These are phyloP conservation scores for Dryadomyces quercivorus DNA, from an alignment of 2,329 filamentous ascomycete genomes.

Conservation along the genomic window DNA sequence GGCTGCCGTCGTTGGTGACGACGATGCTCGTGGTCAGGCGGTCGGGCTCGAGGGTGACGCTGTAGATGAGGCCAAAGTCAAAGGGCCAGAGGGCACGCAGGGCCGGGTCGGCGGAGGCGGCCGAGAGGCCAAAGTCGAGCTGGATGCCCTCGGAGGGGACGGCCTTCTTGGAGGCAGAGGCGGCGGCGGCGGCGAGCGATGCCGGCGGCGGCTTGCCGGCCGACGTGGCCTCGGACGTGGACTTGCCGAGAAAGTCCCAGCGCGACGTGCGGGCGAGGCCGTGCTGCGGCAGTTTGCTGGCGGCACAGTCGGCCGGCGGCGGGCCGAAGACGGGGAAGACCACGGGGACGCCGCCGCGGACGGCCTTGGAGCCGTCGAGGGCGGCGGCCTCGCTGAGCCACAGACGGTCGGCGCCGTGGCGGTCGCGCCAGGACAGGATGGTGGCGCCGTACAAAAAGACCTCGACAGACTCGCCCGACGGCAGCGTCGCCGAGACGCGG, in stretches of 20 bases:
- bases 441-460: slow-evolving; percentile 87
- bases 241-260: slow-evolving; percentile 93
- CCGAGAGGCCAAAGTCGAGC: slow-evolving; percentile 87
- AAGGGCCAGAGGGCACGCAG: slow-evolving; percentile 68
- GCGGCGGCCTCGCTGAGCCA: slow-evolving; percentile 72
- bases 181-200: slow-evolving; percentile 23
- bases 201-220: background rate
- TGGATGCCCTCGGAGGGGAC: slow-evolving; percentile 48
- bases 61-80: slow-evolving; percentile 85
- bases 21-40: slow-evolving; percentile 71
- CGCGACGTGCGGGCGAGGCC: slow-evolving; percentile 81
- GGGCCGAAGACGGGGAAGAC: slow-evolving; percentile 95
- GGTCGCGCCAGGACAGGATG: slow-evolving; percentile 84
- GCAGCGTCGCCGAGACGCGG: slow-evolving; percentile 66
- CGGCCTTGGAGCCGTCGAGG: slow-evolving; percentile 78
- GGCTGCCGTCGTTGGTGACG: slow-evolving; percentile 74
- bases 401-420: slow-evolving; percentile 62
- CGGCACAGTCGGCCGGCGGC: slow-evolving; percentile 57
- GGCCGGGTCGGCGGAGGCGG: slow-evolving; percentile 55
- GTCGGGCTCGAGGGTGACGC: slow-evolving; percentile 67
- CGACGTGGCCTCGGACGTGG: slow-evolving; percentile 4
- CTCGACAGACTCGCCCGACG: slow-evolving; percentile 75
- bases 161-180: background rate
- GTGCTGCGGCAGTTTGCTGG: slow-evolving; percentile 74
- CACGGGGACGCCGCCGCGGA: slow-evolving; percentile 81